Percentiles rank a stretch among this genome's conserved stretches.
Evolutionary conservation across 345 rosid species (phyloP).

Genomic region (Lepidium didymum): DNA sequence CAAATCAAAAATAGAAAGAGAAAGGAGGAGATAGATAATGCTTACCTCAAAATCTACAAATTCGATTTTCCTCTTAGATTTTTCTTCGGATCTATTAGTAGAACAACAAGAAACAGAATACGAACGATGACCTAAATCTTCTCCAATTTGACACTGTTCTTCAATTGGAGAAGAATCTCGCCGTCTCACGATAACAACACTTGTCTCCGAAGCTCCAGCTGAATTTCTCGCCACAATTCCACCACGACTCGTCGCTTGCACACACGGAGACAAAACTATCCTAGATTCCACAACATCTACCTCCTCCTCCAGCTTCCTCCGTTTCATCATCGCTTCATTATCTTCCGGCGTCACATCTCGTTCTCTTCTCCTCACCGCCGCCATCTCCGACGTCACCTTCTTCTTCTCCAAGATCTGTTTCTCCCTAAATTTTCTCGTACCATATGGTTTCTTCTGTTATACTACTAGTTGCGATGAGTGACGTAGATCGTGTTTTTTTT

Average conservation of each 20-base stretch:
- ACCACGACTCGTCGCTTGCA: slow-evolving; percentile 14
- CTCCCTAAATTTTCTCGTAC: neutral
- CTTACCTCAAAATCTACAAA: slow-evolving; percentile 2
- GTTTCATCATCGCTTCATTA: slow-evolving; percentile 8
- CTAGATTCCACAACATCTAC: slow-evolving; percentile 13
- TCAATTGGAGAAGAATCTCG: slow-evolving; percentile 11
- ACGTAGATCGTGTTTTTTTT: neutral
- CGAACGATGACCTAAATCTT: neutral
- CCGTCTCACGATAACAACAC: slow-evolving; percentile 11
- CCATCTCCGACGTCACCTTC: slow-evolving; percentile 22
- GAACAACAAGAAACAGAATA: slow-evolving; percentile 16
- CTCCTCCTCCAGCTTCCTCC: slow-evolving; percentile 18
- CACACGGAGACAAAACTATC: slow-evolving; percentile 13
- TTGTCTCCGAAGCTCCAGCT: slow-evolving; percentile 20
- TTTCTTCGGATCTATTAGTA: slow-evolving; percentile 9
- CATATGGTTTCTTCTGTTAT: slow-evolving; percentile 7
- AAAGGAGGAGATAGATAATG: neutral
- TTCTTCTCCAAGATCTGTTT: neutral
- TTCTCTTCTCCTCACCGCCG: slow-evolving; percentile 25
- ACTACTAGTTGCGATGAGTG: neutral
- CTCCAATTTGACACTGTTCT: slow-evolving; percentile 1
- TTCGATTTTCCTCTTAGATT: slow-evolving; percentile 19
- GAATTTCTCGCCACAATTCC: slow-evolving; percentile 5
- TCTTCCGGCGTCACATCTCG: slow-evolving; percentile 1
- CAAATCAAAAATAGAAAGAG: neutral